A percentile compares a stretch with the other conserved stretches of the same genome.
These are phyloP conservation scores for Chlorella sp. DNA, from an alignment of 139 green algal genomes.

Conservation along the genomic window DNA sequence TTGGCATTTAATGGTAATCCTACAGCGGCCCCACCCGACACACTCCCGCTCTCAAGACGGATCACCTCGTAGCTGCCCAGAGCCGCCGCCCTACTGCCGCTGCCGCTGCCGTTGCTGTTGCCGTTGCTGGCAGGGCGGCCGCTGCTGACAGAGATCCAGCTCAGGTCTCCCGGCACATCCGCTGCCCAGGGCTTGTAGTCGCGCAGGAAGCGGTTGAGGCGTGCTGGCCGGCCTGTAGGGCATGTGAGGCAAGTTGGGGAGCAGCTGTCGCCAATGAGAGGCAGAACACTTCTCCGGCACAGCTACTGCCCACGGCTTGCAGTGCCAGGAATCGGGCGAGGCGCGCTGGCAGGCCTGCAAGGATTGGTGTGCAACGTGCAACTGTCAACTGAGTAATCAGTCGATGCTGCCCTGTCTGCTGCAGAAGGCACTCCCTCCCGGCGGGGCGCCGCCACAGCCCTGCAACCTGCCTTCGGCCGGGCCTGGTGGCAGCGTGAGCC, in stretches of 20 bases:
- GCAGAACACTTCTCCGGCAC: background rate
- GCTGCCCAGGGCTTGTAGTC: background rate
- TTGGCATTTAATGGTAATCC: no score
- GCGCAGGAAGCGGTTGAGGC: background rate
- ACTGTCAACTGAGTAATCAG: no score
- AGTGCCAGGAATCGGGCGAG: background rate
- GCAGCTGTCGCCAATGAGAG: no score
- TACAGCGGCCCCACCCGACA: no score
- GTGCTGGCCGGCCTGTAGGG: background rate
- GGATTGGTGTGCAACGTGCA: background rate
- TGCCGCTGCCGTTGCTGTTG: background rate
- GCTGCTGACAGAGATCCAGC: background rate
- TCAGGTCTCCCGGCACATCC: background rate
- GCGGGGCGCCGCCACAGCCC: no score
- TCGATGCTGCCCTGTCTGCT: no score
- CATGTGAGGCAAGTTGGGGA: background rate
- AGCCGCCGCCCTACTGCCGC: background rate
- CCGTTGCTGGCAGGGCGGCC: background rate
- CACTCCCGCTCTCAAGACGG: no score
- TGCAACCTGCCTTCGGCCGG: background rate
- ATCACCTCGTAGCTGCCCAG: background rate
- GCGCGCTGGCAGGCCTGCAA: background rate
- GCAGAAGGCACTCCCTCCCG: no score
- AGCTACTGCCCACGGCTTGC: background rate
- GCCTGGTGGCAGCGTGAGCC: background rate